Percentiles rank a stretch among this genome's conserved stretches.
Evolutionary conservation across 352 stramenopile species (phyloP).

Genomic region (Salisapilia sapeloensis): DNA sequence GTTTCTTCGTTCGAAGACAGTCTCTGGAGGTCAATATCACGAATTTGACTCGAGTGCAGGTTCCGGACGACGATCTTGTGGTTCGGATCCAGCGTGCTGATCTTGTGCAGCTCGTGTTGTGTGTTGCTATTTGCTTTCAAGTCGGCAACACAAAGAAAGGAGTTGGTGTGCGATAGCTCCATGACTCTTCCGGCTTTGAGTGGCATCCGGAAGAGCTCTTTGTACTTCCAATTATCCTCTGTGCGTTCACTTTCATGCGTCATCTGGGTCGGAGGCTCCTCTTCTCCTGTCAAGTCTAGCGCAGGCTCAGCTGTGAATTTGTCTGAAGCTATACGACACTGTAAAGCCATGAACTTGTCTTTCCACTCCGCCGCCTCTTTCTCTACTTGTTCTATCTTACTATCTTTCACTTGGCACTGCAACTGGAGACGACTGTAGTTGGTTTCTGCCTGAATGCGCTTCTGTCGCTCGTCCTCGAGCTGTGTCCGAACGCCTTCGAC

Average conservation of each 20-base stretch:
- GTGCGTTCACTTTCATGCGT: background rate
- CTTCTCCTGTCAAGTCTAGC: background rate
- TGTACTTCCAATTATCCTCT: conserved; percentile 12
- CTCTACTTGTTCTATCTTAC: conserved; percentile 7
- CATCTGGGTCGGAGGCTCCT: background rate
- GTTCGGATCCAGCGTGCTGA: conserved; percentile 16
- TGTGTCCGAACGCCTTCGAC: conserved; percentile 35
- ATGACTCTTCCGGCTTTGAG: conserved; percentile 34
- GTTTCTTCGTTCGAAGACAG: no score
- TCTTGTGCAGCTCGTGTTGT: no score
- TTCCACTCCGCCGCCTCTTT: conserved; percentile 14
- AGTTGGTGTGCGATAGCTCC: conserved; percentile 21
- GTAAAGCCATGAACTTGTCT: conserved; percentile 8
- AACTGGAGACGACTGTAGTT: conserved; percentile 20
- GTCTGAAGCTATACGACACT: conserved; percentile 8
- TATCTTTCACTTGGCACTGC: conserved; percentile 12
- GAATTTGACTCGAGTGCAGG: conserved; percentile 16
- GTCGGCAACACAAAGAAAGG: conserved; percentile 33
- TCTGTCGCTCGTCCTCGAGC: conserved; percentile 32
- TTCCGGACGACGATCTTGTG: conserved; percentile 30
- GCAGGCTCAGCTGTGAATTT: conserved; percentile 1
- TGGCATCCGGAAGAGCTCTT: conserved; percentile 12
- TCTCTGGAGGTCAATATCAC: conserved; percentile 20
- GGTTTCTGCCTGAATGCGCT: conserved; percentile 22
- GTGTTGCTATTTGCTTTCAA: conserved; percentile 14